Base-by-base conservation (phyloP, 164 flowering plant genomes). In the Nymphaea colorata region DNA sequence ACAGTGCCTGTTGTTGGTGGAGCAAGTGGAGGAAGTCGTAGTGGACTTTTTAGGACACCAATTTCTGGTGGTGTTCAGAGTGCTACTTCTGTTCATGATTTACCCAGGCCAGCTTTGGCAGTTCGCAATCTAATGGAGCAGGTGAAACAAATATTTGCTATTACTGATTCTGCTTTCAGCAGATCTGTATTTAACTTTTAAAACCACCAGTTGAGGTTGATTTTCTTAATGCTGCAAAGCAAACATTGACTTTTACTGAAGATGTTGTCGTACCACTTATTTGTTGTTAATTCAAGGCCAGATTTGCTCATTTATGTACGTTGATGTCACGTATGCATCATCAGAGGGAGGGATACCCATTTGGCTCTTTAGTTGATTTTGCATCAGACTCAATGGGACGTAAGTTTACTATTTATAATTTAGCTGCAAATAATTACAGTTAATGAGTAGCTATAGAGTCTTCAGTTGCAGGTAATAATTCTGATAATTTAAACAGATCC, bases 21-120 rank as follows among this genome's bases (percentile, higher is more conserved):
- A 43, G 44, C 74, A 4, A 78, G 79, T 51, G 85, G 90, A 44
- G 91, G 96, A 60, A 81, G 89, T 10, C 82, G 96, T 75, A 85
- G 98, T 72, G 99, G 98, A 59, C 90, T 95, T 68, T 95, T 92
- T 67, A 82, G 99, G 81, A 92, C 99, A 4, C 99, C 98, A 64
- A 95, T 92, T 69, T 95, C 99, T 67, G 99, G 99, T 61, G 98
- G 99, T 64, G 99, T 95, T 42, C 99, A 95, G 75, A 92, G 97
- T 82, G 99, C 99, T 61, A 95, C 99, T 41, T 95, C 98, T 65
- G 99, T 93, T 65, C 99, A 95, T 82, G 98, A 87, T 66, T 80
- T 95, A 73, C 99, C 97, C 61, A 84, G 81, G 75, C 99, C 99
- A 63, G 98, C 99, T 61, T 81, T 90, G 72, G 99, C 99, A 17